These are phyloP conservation scores for Dothidotthia symphoricarpi DNA, from an alignment of 2,329 filamentous ascomycete species.

Conservation along the genomic window DNA sequence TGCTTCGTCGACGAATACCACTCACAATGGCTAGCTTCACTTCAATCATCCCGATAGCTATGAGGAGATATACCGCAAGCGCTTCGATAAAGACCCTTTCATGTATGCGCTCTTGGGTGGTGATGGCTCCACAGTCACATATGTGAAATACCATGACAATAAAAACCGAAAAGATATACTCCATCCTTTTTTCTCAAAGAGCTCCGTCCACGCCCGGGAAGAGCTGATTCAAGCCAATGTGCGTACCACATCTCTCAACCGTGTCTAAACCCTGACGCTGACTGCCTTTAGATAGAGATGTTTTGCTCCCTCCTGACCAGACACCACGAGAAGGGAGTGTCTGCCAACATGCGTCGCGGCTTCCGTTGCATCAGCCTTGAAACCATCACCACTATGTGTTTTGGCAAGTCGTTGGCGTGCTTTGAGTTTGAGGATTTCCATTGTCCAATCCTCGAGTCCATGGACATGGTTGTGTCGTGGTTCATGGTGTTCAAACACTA, in stretches of 20 bases:
- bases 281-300: too few species aligned
- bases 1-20: background rate
- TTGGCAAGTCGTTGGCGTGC: slow-evolving; percentile 43
- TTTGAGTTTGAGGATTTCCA: slow-evolving; percentile 43
- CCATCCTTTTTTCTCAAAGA: slow-evolving; percentile 47
- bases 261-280: too few species aligned
- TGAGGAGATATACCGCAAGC: slow-evolving; percentile 46
- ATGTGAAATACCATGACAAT: slow-evolving; percentile 40
- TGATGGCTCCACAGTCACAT: slow-evolving; percentile 46
- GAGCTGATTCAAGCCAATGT: too few species aligned
- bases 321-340: too few species aligned
- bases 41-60: slow-evolving; percentile 46
- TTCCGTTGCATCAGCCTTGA: slow-evolving; percentile 30
- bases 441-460: slow-evolving; percentile 45
- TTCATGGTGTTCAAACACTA: slow-evolving; percentile 45
- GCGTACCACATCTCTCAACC: too few species aligned
- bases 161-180: slow-evolving; percentile 47
- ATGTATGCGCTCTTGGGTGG: slow-evolving; percentile 46
- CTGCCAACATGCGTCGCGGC: too few species aligned
- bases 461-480: slow-evolving; percentile 40
- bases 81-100: slow-evolving; percentile 45
- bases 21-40: slow-evolving; percentile 41
- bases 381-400: slow-evolving; percentile 41
- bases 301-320: too few species aligned
- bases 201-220: too few species aligned